A percentile compares a stretch with the other conserved stretches of the same genome.
Evolutionary conservation across 805 yeast genomes (phyloP).

Genomic region (Ogataea philodendri): DNA sequence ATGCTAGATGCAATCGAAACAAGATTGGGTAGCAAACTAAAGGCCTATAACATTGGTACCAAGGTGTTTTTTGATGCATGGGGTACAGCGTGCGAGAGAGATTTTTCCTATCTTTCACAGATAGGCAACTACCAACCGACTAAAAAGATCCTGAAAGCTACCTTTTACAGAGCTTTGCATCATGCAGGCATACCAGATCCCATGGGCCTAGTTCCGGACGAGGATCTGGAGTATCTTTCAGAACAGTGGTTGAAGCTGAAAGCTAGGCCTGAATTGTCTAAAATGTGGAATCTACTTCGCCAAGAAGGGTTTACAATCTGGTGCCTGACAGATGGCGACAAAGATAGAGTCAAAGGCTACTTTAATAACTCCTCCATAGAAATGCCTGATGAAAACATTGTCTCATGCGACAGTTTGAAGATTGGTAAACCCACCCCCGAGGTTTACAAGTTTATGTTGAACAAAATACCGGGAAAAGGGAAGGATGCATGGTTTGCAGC

Average conservation of each 20-base stretch:
- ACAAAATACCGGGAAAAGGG: slow-evolving; percentile 27
- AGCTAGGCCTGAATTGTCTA: slow-evolving; percentile 30
- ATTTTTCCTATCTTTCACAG: slow-evolving; percentile 37
- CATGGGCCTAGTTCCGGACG: slow-evolving; percentile 27
- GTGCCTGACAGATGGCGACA: slow-evolving; percentile 33
- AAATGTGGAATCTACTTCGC: slow-evolving; percentile 29
- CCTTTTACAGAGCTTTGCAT: slow-evolving; percentile 29
- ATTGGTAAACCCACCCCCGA: slow-evolving; percentile 32
- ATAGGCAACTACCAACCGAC: slow-evolving; percentile 29
- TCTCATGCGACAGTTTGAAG: slow-evolving; percentile 33
- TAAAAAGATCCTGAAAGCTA: slow-evolving; percentile 26
- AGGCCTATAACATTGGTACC: slow-evolving; percentile 16
- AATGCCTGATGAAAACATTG: slow-evolving; percentile 30
- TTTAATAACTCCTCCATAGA: slow-evolving; percentile 28
- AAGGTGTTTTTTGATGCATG: slow-evolving; percentile 22
- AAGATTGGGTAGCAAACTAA: slow-evolving; percentile 22
- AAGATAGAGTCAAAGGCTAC: slow-evolving; percentile 30
- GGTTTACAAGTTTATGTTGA: slow-evolving; percentile 29
- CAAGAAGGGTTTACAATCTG: slow-evolving; percentile 33
- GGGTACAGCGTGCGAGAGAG: slow-evolving; percentile 82
- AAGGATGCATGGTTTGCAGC: slow-evolving; percentile 35
- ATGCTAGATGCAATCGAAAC: slow-evolving; percentile 24
- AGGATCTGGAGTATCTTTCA: slow-evolving; percentile 27
- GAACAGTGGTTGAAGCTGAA: slow-evolving; percentile 28
- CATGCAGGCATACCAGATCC: slow-evolving; percentile 32